Conservation (phyloP, 495 filamentous ascomycete genomes). For the Talaromyces trachyspermus region DNA sequence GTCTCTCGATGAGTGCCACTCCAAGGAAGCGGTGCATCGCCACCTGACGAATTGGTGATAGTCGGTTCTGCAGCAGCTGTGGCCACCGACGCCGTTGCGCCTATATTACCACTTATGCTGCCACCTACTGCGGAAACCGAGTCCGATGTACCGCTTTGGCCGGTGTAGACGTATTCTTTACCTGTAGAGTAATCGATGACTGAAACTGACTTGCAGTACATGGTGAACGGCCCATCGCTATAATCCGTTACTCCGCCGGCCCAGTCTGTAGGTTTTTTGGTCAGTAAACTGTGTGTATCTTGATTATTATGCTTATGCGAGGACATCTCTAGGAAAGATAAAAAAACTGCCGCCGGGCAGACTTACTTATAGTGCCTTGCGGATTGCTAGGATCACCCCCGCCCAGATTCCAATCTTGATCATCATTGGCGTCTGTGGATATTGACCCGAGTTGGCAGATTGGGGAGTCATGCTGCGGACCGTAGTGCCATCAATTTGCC, state of each 20-base stretch:
- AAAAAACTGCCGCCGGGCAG: too few species aligned
- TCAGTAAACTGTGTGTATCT: slow-evolving; percentile 15
- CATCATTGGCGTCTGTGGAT: slow-evolving; percentile 83
- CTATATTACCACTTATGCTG: slow-evolving; percentile 48
- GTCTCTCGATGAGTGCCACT: slow-evolving; percentile 55
- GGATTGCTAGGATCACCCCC: slow-evolving; percentile 65
- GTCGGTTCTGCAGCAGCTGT: slow-evolving; percentile 40
- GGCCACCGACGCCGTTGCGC: slow-evolving; percentile 15
- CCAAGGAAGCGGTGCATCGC: slow-evolving; percentile 51
- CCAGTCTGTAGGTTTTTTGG: slow-evolving; percentile 52
- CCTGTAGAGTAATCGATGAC: slow-evolving; percentile 90
- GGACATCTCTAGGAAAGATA: neutral
- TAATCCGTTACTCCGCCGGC: slow-evolving; percentile 78
- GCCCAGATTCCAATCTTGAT: slow-evolving; percentile 81
- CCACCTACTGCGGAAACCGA: slow-evolving; percentile 75
- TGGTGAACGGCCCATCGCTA: slow-evolving; percentile 69
- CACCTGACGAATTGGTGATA: slow-evolving; percentile 48
- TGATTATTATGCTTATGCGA: slow-evolving; percentile 8
- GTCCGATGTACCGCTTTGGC: slow-evolving; percentile 66
- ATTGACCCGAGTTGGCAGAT: slow-evolving; percentile 58
- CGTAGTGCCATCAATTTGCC: slow-evolving; percentile 60
- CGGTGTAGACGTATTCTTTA: slow-evolving; percentile 69
- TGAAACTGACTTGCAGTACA: slow-evolving; percentile 70
- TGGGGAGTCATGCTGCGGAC: slow-evolving; percentile 61
- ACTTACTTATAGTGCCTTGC: slow-evolving; percentile 59